These are phyloP conservation scores for Sphaerobolus stellatus DNA, from an alignment of 1,284 basidiomycete species.

Conservation along the genomic window DNA sequence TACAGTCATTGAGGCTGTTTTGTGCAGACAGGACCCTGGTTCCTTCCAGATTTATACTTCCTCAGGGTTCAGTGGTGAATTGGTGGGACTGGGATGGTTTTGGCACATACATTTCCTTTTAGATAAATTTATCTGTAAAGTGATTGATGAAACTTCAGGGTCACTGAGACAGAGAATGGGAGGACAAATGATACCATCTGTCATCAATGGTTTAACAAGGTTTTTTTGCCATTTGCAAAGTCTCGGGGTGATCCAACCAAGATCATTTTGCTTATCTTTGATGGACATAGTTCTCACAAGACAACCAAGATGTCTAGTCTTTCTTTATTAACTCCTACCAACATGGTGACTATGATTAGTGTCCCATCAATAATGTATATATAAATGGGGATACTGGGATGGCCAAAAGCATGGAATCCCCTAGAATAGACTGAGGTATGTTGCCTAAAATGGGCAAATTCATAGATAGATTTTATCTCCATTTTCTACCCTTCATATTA, in stretches of 20 bases:
- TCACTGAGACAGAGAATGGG: conserved; percentile 33
- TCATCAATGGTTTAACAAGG: conserved; percentile 32
- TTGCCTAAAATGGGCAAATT: too few species aligned
- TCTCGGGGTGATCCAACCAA: conserved; percentile 21
- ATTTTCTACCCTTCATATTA: too few species aligned
- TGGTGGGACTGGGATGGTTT: conserved; percentile 22
- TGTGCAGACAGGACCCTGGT: conserved; percentile 33
- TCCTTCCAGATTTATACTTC: conserved; percentile 33
- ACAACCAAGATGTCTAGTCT: conserved; percentile 17
- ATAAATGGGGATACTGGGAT: too few species aligned
- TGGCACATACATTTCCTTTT: conserved; percentile 10
- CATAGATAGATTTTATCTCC: too few species aligned
- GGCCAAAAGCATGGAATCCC: too few species aligned
- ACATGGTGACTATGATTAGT: too few species aligned
- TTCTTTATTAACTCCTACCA: too few species aligned
- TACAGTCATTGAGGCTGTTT: conserved; percentile 35
- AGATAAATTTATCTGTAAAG: neutral
- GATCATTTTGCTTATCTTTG: conserved; percentile 38
- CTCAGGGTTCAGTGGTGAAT: conserved; percentile 24
- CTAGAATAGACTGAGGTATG: too few species aligned
- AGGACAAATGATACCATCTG: conserved; percentile 42
- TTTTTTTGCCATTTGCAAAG: conserved; percentile 31
- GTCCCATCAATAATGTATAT: too few species aligned
- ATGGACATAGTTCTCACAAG: conserved; percentile 42
- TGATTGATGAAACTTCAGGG: conserved; percentile 16